phyloP scores from a whole-genome alignment of 2,329 filamentous ascomycete genomes.

The Paracorniculantispora psalliotae region DNA sequence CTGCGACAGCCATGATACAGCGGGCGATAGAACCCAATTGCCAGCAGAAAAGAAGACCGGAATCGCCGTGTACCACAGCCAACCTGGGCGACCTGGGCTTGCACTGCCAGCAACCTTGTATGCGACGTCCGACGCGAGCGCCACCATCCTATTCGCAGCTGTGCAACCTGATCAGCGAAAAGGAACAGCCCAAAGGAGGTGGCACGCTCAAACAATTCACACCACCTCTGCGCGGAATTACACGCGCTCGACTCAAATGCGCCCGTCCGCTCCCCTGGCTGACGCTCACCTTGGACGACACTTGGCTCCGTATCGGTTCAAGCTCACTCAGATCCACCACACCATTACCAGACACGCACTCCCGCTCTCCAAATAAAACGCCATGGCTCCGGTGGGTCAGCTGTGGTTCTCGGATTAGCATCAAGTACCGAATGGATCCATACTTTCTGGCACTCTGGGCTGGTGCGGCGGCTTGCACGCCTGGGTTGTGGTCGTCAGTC shows the following conservation, averaged over 20 bases:
- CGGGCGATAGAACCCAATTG: background rate
- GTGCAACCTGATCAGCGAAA: background rate
- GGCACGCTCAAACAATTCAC: background rate
- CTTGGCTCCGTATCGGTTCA: slow-evolving; percentile 6
- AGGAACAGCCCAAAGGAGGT: background rate
- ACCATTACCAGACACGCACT: slow-evolving; percentile 4
- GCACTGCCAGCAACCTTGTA: slow-evolving; percentile 1
- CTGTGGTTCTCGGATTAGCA: slow-evolving; percentile 7
- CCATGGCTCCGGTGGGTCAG: slow-evolving; percentile 11
- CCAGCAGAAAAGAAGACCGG: background rate
- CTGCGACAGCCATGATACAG: slow-evolving; percentile 4
- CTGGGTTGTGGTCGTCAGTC: background rate
- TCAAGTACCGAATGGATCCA: slow-evolving; percentile 6
- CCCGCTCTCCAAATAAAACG: slow-evolving; percentile 7
- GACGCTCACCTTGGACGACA: slow-evolving; percentile 2
- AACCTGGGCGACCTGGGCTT: background rate
- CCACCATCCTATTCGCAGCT: background rate
- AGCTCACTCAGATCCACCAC: slow-evolving; percentile 13
- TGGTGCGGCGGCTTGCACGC: background rate
- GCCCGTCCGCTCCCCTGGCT: background rate
- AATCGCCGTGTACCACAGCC: background rate
- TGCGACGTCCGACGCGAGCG: background rate
- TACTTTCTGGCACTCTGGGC: slow-evolving; percentile 10
- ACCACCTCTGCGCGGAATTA: background rate
- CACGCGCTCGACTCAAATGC: background rate